Evolutionary conservation across 306 rosid genomes (phyloP).

Genomic region (Begonia peltatifolia): DNA sequence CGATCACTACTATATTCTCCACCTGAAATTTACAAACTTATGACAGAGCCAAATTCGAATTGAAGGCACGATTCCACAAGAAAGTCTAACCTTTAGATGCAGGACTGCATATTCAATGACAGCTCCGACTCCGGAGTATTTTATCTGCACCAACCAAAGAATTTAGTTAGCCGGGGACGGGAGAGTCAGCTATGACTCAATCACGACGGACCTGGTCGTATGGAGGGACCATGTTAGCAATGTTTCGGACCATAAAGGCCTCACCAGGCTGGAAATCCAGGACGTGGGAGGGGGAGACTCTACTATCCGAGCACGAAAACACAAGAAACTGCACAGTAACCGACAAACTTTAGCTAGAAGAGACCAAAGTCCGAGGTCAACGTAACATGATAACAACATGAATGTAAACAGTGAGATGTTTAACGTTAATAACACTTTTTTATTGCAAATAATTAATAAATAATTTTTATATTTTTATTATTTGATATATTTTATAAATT

Average conservation of each 20-base stretch:
- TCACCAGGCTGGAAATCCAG: constrained; percentile 89
- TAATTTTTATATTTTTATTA: too few relatives aligned
- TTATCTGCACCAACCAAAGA: constrained; percentile 34
- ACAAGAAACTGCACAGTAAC: constrained; percentile 58
- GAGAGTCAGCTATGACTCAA: neutral
- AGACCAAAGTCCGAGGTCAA: too few relatives aligned
- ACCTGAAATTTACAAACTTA: constrained; percentile 30
- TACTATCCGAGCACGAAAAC: constrained; percentile 92
- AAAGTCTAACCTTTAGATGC: constrained; percentile 50
- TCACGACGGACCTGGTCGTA: constrained; percentile 43
- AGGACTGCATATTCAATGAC: constrained; percentile 91
- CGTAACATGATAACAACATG: too few relatives aligned
- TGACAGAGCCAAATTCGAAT: too few relatives aligned
- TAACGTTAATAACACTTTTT: too few relatives aligned
- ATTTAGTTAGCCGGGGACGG: neutral
- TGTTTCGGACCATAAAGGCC: constrained; percentile 83
- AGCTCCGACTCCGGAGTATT: constrained; percentile 80
- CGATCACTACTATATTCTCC: constrained; percentile 84
- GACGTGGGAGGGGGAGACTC: constrained; percentile 90
- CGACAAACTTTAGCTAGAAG: too few relatives aligned
- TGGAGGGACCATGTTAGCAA: constrained; percentile 97
- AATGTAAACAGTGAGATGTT: neutral
- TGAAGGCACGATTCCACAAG: neutral
- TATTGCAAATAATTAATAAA: too few relatives aligned
- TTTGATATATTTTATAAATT: too few relatives aligned